Evolutionary conservation across 192 early-diverging fungal genomes (phyloP), one percentile per base, ranked within the genome.

Genomic region (Chytriomyces sp.): DNA sequence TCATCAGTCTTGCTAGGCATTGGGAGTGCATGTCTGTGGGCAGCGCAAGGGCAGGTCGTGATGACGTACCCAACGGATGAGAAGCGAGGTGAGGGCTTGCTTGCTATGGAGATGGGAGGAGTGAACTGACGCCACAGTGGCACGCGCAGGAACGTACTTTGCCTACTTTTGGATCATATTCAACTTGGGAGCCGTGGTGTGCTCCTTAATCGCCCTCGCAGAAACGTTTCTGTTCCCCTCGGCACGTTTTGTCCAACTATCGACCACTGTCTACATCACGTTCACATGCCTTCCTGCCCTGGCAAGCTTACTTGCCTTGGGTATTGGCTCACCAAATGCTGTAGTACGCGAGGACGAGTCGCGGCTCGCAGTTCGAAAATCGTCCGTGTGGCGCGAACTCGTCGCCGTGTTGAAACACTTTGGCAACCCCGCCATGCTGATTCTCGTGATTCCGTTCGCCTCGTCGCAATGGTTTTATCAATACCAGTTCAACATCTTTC

Each of bases 181-280:
- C n/a, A n/a, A n/a, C n/a, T n/a, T n/a, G 93, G 93, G 93, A 54
- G 93, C 88, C 32, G 87, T 91, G 61, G 59, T 95, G n/a, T 91
- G 93, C 71, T 86, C 87, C 54, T 80, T 89, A 39, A 85, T 95
- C 67, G 87, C 88, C 33, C 84, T 95, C 52, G 90, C 8, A 5
- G 8, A 60, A 60, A 17, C 28, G 22, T 7, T 17, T 56, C 10
- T 6, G 26, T 10, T 6, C 54, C 7, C 26, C n/a, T n/a, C n/a
- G n/a, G n/a, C n/a, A n/a, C n/a, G n/a, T n/a, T n/a, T n/a, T 32
- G 22, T 5, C 14, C 10, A 17, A 8, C 32, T 60, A 0, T 22
- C 54, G 0, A 56, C 54, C n/a, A 22, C 8, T n/a, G 5, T 25
- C 8, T 60, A 60, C 31, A 14, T 60, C 8, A 36, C 33, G 31